phyloP scores from a whole-genome alignment of 148 eudicot genomes.

The Camellia japonica region DNA sequence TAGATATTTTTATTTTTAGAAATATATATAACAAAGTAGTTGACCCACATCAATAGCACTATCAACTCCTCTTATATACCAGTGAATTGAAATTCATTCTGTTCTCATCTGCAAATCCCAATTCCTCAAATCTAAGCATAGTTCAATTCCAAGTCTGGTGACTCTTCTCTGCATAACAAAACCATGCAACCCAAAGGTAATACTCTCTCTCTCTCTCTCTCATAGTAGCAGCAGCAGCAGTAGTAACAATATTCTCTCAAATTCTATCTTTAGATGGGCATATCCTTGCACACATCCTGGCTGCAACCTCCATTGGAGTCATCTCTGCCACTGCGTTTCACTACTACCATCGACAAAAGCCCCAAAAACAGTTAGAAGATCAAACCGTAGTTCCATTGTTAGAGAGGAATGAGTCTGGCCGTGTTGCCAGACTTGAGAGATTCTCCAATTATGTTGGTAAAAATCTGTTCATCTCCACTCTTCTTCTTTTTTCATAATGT shows the following conservation, averaged over 20 bases:
- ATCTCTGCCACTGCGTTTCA: slow-evolving; percentile 26
- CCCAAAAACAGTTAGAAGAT: slow-evolving; percentile 14
- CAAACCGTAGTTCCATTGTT: slow-evolving; percentile 41
- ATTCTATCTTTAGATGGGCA: slow-evolving; percentile 10
- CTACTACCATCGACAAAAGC: slow-evolving; percentile 16
- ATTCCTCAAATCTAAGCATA: no score
- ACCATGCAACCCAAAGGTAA: background rate
- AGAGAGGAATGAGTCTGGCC: slow-evolving; percentile 49
- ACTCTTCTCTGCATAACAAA: background rate
- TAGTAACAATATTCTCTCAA: background rate
- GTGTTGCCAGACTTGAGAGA: slow-evolving; percentile 56
- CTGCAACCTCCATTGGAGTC: slow-evolving; percentile 33
- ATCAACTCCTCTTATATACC: no score
- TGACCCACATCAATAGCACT: no score
- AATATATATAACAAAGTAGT: no score
- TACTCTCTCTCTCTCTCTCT: background rate
- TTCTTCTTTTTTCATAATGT: background rate
- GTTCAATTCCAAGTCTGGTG: no score
- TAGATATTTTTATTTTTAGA: no score
- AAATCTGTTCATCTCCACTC: background rate
- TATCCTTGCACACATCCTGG: slow-evolving; percentile 27
- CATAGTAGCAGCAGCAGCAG: no score
- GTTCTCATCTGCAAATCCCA: no score
- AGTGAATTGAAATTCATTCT: no score
- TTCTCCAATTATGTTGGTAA: slow-evolving; percentile 90